phyloP scores from a whole-genome alignment of 2,329 filamentous ascomycete genomes.

The Colletotrichum agaves region DNA sequence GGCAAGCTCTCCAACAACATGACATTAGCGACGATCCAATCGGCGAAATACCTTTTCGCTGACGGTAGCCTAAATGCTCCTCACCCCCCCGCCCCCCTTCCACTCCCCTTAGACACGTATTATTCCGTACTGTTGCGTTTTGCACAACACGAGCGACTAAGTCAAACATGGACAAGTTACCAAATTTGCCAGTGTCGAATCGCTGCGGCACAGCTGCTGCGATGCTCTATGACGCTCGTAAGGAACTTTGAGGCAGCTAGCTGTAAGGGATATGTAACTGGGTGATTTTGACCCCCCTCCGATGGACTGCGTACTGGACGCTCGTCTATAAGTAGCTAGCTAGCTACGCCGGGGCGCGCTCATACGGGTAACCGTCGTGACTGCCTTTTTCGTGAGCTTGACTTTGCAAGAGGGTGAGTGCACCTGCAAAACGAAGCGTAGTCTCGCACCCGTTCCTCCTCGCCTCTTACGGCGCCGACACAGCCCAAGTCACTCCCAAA shows the following conservation, averaged over 20 bases:
- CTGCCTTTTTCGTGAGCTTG: no score
- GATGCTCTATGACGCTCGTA: no score
- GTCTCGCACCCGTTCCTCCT: not conserved
- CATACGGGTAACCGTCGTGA: no score
- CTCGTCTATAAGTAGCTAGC: no score
- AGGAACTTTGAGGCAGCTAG: no score
- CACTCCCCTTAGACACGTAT: not conserved
- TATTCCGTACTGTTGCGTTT: not conserved
- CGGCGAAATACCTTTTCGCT: not conserved
- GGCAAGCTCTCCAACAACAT: no score
- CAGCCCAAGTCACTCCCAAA: constrained; percentile 42
- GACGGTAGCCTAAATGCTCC: not conserved
- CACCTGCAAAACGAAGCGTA: not conserved
- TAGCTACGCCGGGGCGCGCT: no score
- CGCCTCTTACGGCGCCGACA: constrained; percentile 26
- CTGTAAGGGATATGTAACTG: no score
- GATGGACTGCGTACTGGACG: no score
- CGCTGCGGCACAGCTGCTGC: not conserved
- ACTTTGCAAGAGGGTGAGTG: not conserved
- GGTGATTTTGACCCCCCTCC: no score
- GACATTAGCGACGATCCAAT: constrained; percentile 6
- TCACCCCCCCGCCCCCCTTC: not conserved
- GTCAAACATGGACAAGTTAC: no score
- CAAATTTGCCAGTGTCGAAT: not conserved
- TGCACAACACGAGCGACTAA: not conserved